These are phyloP conservation scores for Penicillium verrucosum DNA, from an alignment of 2,329 filamentous ascomycete species.

Conservation along the genomic window DNA sequence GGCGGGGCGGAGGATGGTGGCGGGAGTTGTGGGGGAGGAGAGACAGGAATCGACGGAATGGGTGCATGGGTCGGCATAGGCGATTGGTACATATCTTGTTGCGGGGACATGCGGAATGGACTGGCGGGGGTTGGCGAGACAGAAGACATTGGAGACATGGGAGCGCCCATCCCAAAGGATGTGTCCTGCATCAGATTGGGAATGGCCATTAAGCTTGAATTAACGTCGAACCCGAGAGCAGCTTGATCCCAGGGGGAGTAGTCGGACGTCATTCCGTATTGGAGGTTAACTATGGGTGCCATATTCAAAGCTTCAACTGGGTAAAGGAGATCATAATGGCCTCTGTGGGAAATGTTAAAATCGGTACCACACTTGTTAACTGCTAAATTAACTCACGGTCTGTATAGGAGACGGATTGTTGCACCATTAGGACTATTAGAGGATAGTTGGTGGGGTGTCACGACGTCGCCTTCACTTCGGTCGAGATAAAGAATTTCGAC, in stretches of 20 bases:
- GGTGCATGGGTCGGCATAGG: constrained; percentile 28
- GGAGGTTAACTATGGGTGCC: constrained; percentile 41
- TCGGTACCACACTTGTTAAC: neutral
- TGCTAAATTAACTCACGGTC: constrained; percentile 52
- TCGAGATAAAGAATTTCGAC: constrained; percentile 92
- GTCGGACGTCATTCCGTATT: constrained; percentile 41
- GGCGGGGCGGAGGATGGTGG: constrained; percentile 25
- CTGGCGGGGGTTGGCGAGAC: constrained; percentile 32
- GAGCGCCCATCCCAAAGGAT: constrained; percentile 27
- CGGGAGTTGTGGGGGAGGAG: constrained; percentile 26
- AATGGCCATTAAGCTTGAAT: constrained; percentile 41
- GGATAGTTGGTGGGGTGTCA: constrained; percentile 53
- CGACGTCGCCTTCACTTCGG: constrained; percentile 71
- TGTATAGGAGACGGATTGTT: constrained; percentile 65
- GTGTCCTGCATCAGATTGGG: constrained; percentile 41
- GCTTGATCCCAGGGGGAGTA: constrained; percentile 38
- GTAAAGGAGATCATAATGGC: constrained; percentile 95
- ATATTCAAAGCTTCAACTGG: constrained; percentile 51
- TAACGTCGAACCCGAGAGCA: constrained; percentile 40
- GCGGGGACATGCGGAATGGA: constrained; percentile 30
- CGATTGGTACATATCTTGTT: constrained; percentile 36
- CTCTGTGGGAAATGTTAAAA: constrained; percentile 46
- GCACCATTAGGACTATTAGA: constrained; percentile 47
- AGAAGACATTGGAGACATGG: constrained; percentile 26
- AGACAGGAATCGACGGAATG: constrained; percentile 24